Evolutionary conservation across 257 asterid genomes (phyloP).

Genomic region (Nicotiana benthamiana): DNA sequence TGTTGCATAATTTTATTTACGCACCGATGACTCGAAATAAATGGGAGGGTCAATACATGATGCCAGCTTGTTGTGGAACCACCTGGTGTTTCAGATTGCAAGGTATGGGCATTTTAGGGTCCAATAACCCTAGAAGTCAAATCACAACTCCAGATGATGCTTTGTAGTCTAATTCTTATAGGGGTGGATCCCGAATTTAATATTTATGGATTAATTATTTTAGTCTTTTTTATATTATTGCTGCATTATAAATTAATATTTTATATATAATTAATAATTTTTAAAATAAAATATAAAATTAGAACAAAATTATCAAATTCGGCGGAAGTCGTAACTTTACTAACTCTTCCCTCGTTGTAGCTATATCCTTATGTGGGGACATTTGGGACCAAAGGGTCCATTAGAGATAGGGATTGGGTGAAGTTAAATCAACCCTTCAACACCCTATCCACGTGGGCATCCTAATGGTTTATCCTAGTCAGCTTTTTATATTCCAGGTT

Average conservation of each 20-base stretch:
- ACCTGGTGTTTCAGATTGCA: conserved; percentile 30
- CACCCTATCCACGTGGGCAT: conserved; percentile 55
- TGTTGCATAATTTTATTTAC: too few relatives aligned
- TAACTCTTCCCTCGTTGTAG: too few relatives aligned
- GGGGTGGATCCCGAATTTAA: too few relatives aligned
- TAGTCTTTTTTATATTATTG: too few relatives aligned
- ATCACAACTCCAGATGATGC: conserved; percentile 15
- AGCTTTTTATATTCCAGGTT: conserved; percentile 27
- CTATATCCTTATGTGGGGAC: not conserved
- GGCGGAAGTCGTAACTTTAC: too few relatives aligned
- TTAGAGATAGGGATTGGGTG: conserved; percentile 22
- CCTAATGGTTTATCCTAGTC: conserved; percentile 17
- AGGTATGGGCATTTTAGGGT: conserved; percentile 48
- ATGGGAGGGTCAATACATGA: not conserved
- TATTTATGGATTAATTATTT: too few relatives aligned
- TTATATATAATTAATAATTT: too few relatives aligned
- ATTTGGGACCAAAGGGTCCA: conserved; percentile 3
- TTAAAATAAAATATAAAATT: too few relatives aligned
- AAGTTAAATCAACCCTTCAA: not conserved
- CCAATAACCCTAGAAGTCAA: conserved; percentile 10
- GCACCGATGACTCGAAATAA: not conserved
- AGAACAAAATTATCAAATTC: too few relatives aligned
- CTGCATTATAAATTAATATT: too few relatives aligned
- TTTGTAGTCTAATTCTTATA: not conserved
- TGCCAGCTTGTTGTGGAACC: conserved; percentile 27